phyloP scores from a whole-genome alignment of 140 eudicot genomes.

The Anethum foeniculum region DNA sequence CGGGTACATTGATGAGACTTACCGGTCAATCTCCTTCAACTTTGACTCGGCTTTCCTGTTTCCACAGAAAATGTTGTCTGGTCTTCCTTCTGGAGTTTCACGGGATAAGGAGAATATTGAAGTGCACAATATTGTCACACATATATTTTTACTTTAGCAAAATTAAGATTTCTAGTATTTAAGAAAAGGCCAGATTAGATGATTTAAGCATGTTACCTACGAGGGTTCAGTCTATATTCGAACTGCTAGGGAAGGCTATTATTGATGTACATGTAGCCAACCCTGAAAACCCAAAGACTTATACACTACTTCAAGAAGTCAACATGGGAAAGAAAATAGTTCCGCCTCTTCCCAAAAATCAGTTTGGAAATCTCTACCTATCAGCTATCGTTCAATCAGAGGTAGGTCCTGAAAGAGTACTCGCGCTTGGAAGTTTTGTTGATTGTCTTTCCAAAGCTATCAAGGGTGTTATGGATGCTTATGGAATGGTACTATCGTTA shows the following conservation, averaged over 20 bases:
- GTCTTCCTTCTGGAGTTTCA: background rate
- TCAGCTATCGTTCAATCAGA: background rate
- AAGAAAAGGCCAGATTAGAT: background rate
- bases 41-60: background rate
- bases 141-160: background rate
- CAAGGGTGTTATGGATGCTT: slow-evolving; percentile 10
- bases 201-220: background rate
- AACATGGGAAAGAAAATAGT: background rate
- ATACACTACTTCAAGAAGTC: background rate
- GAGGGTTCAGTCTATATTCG: background rate
- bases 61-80: background rate
- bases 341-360: background rate
- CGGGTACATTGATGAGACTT: background rate
- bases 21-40: background rate
- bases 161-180: background rate
- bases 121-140: background rate
- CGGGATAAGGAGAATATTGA: background rate
- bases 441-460: background rate
- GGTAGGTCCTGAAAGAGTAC: background rate
- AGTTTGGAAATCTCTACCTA: slow-evolving; percentile 12
- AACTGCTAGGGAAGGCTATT: background rate
- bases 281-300: background rate
- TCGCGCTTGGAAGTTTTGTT: slow-evolving; percentile 13
- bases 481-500: slow-evolving; percentile 1
- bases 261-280: background rate